Percentiles rank a stretch among this genome's conserved stretches.
These are phyloP conservation scores for Globisporangium spinosum DNA, from an alignment of 352 stramenopile species.

Conservation along the genomic window DNA sequence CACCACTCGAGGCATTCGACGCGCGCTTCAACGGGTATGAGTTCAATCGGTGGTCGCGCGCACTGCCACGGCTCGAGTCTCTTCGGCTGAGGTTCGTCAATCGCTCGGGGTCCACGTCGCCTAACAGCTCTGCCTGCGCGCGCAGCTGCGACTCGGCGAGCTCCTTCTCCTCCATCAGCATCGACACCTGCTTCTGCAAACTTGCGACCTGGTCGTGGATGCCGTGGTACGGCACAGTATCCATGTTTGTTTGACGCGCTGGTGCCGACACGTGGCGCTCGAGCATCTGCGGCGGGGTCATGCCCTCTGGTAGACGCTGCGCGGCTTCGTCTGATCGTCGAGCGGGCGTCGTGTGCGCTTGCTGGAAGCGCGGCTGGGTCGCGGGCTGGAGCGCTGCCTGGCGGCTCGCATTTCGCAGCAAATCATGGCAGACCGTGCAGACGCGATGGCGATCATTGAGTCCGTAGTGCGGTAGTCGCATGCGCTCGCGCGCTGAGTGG, in stretches of 20 bases:
- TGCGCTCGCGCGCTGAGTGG: constrained; percentile 78
- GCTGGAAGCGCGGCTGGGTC: constrained; percentile 20
- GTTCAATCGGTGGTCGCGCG: constrained; percentile 59
- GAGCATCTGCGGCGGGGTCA: constrained; percentile 31
- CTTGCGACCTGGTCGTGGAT: constrained; percentile 79
- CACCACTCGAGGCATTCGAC: constrained; percentile 14
- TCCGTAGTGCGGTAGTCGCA: constrained; percentile 79
- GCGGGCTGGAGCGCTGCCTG: constrained; percentile 25
- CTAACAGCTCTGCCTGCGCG: constrained; percentile 61
- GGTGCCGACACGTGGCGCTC: constrained; percentile 77
- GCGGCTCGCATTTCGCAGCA: constrained; percentile 52
- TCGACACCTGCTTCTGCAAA: constrained; percentile 82
- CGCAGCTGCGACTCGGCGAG: constrained; percentile 72
- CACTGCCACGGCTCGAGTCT: constrained; percentile 14
- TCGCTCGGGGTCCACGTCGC: constrained; percentile 38
- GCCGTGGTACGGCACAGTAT: constrained; percentile 28
- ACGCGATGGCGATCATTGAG: constrained; percentile 77
- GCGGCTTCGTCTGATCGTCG: constrained; percentile 58
- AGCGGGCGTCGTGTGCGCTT: constrained; percentile 10
- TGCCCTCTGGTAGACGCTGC: constrained; percentile 9
- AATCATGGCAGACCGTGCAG: constrained; percentile 77
- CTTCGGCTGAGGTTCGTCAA: constrained; percentile 30
- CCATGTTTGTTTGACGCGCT: constrained; percentile 32
- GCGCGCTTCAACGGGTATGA: constrained; percentile 56
- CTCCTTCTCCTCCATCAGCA: constrained; percentile 86